A percentile compares a stretch with the other conserved stretches of the same genome.
Evolutionary conservation across 2,329 filamentous ascomycete species (phyloP).

Genomic region (Tolypocladium pustulatum): DNA sequence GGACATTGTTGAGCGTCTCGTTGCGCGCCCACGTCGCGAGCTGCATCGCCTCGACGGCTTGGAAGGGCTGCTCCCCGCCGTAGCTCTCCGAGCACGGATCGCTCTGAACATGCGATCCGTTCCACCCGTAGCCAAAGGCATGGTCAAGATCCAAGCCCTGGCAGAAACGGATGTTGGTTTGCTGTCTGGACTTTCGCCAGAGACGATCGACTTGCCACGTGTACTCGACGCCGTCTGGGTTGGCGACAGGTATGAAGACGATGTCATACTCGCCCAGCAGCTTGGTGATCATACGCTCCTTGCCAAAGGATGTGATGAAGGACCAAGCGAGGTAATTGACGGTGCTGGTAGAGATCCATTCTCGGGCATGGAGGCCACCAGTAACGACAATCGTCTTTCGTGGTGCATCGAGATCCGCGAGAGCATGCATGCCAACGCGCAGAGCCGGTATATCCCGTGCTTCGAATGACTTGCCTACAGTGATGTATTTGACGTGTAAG

Average conservation of each 20-base stretch:
- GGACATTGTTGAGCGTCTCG: slow-evolving; percentile 60
- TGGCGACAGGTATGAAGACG: slow-evolving; percentile 77
- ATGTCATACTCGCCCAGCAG: slow-evolving; percentile 79
- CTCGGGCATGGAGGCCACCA: slow-evolving; percentile 83
- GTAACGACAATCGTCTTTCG: slow-evolving; percentile 73
- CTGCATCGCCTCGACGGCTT: slow-evolving; percentile 65
- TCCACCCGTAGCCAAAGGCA: slow-evolving; percentile 78
- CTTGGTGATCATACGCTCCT: slow-evolving; percentile 58
- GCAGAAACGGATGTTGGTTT: slow-evolving; percentile 73
- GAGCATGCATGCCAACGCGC: slow-evolving; percentile 53
- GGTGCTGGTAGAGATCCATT: slow-evolving; percentile 92
- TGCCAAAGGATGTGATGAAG: slow-evolving; percentile 73
- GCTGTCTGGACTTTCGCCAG: slow-evolving; percentile 90
- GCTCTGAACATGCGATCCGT: slow-evolving; percentile 48
- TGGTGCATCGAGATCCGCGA: slow-evolving; percentile 28
- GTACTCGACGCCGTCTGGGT: slow-evolving; percentile 91
- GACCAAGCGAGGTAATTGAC: slow-evolving; percentile 87
- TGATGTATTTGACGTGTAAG: slow-evolving; percentile 61
- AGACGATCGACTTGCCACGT: slow-evolving; percentile 85
- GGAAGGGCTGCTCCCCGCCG: slow-evolving; percentile 72
- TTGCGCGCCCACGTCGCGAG: slow-evolving; percentile 78
- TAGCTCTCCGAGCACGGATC: slow-evolving; percentile 92
- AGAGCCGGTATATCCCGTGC: slow-evolving; percentile 78
- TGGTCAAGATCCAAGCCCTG: slow-evolving; percentile 83
- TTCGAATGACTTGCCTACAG: slow-evolving; percentile 77